phyloP scores from a whole-genome alignment of 169 alveolate genomes.

The Theileria luwenshuni region DNA sequence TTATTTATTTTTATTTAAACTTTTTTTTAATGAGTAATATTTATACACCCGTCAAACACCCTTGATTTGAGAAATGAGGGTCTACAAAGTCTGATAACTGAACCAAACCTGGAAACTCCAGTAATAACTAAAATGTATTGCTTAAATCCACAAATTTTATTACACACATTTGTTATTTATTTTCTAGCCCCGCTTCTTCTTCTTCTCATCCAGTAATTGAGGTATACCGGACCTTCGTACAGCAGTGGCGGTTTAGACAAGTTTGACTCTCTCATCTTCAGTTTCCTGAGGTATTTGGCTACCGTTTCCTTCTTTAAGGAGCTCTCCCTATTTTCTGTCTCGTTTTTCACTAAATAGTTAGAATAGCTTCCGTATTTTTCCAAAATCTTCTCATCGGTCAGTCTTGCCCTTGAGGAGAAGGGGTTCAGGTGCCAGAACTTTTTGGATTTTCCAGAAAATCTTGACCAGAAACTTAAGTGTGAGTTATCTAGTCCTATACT shows the following conservation, averaged over 20 bases:
- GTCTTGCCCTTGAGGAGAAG: too few species aligned
- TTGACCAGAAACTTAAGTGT: too few species aligned
- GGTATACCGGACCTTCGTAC: slow-evolving; percentile 64
- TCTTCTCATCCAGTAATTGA: slow-evolving; percentile 55
- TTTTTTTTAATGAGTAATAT: background rate
- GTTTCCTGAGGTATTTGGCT: slow-evolving; percentile 12
- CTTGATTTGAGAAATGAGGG: too few species aligned
- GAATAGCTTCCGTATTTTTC: background rate
- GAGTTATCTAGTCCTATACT: too few species aligned
- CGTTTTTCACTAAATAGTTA: background rate
- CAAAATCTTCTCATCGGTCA: background rate
- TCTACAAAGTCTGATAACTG: too few species aligned
- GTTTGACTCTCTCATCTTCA: slow-evolving; percentile 43
- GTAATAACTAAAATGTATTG: background rate
- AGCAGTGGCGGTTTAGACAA: slow-evolving; percentile 37
- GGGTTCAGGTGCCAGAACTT: too few species aligned
- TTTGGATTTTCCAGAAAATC: too few species aligned
- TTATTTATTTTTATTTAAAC: background rate
- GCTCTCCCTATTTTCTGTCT: background rate
- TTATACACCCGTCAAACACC: too few species aligned
- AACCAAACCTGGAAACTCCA: too few species aligned
- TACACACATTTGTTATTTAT: background rate
- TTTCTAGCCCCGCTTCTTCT: slow-evolving; percentile 29
- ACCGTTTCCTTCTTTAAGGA: slow-evolving; percentile 23
- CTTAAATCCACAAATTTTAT: too few species aligned